phyloP scores from a whole-genome alignment of 441 rosid genomes.

The Populus hybrid region DNA sequence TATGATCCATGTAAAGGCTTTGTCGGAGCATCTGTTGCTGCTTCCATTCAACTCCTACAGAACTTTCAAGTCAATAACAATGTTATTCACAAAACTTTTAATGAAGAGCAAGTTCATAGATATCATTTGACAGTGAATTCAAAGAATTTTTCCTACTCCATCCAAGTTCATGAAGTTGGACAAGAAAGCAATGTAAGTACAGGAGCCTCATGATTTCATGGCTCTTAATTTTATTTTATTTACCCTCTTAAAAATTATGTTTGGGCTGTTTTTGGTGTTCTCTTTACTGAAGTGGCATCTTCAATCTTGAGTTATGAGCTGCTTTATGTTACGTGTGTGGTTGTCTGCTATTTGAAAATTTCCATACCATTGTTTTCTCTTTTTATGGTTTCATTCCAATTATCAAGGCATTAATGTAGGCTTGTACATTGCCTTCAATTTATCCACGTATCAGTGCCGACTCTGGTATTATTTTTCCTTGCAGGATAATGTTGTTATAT shows the following conservation, averaged over 20 bases:
- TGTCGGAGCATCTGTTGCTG: conserved; percentile 62
- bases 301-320: conserved; percentile 5
- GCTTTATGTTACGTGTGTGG: background rate
- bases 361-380: background rate
- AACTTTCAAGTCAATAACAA: conserved; percentile 54
- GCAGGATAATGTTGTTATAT: conserved; percentile 59
- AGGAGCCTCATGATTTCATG: background rate
- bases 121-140: conserved; percentile 48
- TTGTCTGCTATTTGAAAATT: background rate
- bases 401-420: conserved; percentile 1
- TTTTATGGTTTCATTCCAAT: conserved; percentile 12
- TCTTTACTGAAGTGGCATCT: background rate
- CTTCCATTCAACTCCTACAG: conserved; percentile 49
- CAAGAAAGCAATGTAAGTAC: conserved; percentile 44
- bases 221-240: background rate
- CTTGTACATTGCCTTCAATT: background rate
- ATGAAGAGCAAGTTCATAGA: conserved; percentile 40
- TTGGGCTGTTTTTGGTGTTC: conserved; percentile 1
- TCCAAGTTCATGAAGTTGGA: conserved; percentile 58
- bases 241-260: background rate
- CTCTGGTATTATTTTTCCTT: conserved; percentile 12
- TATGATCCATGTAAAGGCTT: conserved; percentile 45
- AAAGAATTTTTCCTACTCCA: conserved; percentile 43
- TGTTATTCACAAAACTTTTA: conserved; percentile 37
- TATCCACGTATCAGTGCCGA: background rate